Conservation (phyloP, 2,329 filamentous ascomycete species). For the Fusarium multiceps region DNA sequence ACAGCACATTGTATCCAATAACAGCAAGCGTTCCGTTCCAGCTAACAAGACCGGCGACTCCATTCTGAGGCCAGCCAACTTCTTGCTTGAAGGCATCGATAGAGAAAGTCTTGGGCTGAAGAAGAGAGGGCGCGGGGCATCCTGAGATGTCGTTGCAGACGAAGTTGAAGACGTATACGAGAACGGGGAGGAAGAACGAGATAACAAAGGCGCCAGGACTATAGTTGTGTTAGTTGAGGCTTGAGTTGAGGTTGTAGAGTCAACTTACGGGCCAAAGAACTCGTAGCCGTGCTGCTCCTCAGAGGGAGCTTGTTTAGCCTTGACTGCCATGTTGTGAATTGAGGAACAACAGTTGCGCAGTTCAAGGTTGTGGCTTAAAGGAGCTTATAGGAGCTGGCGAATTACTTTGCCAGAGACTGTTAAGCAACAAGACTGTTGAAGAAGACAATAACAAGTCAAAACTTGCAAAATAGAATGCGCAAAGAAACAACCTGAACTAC, state of each 20-base stretch:
- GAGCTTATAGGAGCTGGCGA: neutral
- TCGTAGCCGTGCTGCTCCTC: slow-evolving; percentile 60
- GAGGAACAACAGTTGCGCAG: slow-evolving; percentile 1
- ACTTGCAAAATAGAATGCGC: neutral
- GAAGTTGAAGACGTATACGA: slow-evolving; percentile 84
- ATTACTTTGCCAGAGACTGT: neutral
- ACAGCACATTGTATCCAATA: slow-evolving; percentile 81
- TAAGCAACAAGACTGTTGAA: slow-evolving; percentile 1
- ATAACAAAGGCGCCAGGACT: slow-evolving; percentile 83
- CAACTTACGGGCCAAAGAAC: slow-evolving; percentile 63
- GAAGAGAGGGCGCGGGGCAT: slow-evolving; percentile 85
- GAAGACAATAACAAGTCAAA: slow-evolving; percentile 10
- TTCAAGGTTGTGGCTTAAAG: neutral
- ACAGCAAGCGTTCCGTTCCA: slow-evolving; percentile 76
- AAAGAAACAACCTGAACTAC: neutral
- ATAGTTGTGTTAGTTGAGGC: slow-evolving; percentile 10
- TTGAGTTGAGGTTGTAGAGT: neutral
- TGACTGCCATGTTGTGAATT: slow-evolving; percentile 48
- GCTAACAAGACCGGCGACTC: slow-evolving; percentile 76
- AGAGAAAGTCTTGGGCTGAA: slow-evolving; percentile 77
- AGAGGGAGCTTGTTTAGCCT: slow-evolving; percentile 43
- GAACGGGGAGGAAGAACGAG: slow-evolving; percentile 81
- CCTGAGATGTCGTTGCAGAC: slow-evolving; percentile 93
- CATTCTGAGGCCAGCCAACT: slow-evolving; percentile 81
- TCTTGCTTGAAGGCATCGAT: slow-evolving; percentile 80